A percentile compares a stretch with the other conserved stretches of the same genome.
Evolutionary conservation across 2,329 filamentous ascomycete genomes (phyloP).

Genomic region (Talaromyces sp.): DNA sequence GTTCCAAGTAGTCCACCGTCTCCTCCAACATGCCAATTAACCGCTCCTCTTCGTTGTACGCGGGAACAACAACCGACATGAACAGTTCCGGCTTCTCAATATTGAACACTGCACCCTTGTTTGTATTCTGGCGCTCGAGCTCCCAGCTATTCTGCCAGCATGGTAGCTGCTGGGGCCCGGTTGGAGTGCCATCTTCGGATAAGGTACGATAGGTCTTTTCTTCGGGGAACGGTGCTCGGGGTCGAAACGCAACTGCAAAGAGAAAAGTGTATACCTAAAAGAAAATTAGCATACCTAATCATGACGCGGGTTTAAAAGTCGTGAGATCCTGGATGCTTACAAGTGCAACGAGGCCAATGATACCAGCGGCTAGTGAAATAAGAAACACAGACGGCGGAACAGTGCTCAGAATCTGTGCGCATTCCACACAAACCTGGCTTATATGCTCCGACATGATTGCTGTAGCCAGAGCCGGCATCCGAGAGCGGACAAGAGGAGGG

Average conservation of each 20-base stretch:
- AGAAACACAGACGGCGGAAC: conserved; percentile 11
- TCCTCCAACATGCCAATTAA: conserved; percentile 84
- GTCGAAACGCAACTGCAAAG: conserved; percentile 73
- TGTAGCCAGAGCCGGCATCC: neutral
- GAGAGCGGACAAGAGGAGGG: neutral
- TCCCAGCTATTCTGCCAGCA: conserved; percentile 85
- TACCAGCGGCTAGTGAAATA: conserved; percentile 1
- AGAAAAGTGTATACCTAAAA: conserved; percentile 57
- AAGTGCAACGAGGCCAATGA: conserved; percentile 9
- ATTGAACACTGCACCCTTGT: conserved; percentile 37
- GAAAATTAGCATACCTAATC: neutral
- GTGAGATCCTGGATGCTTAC: conserved; percentile 1
- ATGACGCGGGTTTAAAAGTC: neutral
- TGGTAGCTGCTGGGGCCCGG: conserved; percentile 59
- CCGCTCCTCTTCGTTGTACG: conserved; percentile 88
- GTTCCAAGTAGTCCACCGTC: conserved; percentile 80
- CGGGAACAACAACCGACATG: conserved; percentile 88
- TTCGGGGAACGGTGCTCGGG: conserved; percentile 67
- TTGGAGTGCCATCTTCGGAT: conserved; percentile 59
- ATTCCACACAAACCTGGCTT: conserved; percentile 13
- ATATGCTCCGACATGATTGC: conserved; percentile 16
- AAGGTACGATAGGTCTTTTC: conserved; percentile 86
- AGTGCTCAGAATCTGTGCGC: conserved; percentile 8
- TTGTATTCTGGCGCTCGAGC: conserved; percentile 50
- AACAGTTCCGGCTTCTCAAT: conserved; percentile 70